phyloP scores from a whole-genome alignment of 2,329 filamentous ascomycete species.

The Colletotrichum melonis region DNA sequence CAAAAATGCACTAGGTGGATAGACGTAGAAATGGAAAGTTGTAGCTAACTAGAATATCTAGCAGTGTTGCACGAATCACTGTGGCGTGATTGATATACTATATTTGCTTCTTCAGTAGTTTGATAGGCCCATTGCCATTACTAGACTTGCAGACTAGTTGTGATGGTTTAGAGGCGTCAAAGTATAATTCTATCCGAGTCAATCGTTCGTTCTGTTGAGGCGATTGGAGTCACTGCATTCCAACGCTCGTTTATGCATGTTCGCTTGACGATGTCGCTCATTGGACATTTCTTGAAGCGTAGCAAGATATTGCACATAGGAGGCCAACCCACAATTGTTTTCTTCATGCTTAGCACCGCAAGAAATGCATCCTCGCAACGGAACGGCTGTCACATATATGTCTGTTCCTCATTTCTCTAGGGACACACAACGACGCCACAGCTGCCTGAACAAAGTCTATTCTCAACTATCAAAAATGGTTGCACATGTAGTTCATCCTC shows the following conservation, averaged over 20 bases:
- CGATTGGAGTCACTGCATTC: not conserved
- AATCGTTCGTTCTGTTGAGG: not conserved
- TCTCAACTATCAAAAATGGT: too few species aligned
- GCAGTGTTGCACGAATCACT: not conserved
- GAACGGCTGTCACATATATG: too few species aligned
- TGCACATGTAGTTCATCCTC: not conserved
- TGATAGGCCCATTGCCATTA: not conserved
- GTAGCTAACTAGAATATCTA: not conserved
- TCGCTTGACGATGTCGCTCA: not conserved
- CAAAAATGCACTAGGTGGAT: not conserved
- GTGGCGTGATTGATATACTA: not conserved
- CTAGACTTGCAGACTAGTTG: not conserved
- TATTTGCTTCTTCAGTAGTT: not conserved
- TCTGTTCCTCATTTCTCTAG: too few species aligned
- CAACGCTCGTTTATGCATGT: not conserved
- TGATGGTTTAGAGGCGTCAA: not conserved
- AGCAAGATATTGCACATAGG: not conserved
- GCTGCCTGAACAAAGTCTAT: too few species aligned
- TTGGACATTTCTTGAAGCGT: not conserved
- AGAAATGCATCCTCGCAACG: too few species aligned
- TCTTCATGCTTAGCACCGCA: too few species aligned
- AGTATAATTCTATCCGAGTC: not conserved
- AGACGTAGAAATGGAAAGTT: not conserved
- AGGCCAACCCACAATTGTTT: not conserved
- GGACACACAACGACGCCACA: too few species aligned